These are phyloP conservation scores for Flaveria ramosissima DNA, from an alignment of 129 eudicot species.

Conservation along the genomic window DNA sequence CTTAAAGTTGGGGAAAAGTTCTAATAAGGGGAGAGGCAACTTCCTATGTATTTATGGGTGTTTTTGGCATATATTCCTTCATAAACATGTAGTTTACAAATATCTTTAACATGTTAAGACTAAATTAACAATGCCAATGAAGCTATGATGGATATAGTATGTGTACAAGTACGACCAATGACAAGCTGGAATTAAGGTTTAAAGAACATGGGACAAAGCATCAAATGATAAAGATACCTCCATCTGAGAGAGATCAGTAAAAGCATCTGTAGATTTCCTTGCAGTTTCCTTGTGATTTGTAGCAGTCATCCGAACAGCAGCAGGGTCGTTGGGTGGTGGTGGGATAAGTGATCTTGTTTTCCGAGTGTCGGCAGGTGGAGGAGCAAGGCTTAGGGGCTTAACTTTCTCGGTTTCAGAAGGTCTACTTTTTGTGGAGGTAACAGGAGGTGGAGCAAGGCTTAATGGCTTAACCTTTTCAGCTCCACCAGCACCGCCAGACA, in stretches of 20 bases:
- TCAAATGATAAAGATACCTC: conserved; percentile 54
- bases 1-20: not conserved
- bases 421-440: conserved; percentile 53
- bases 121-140: not conserved
- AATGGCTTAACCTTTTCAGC: conserved; percentile 60
- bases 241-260: conserved; percentile 82
- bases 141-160: not conserved
- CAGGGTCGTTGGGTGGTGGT: conserved; percentile 98
- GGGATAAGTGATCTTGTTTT: conserved; percentile 87
- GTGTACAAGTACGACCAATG: not conserved
- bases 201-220: not conserved
- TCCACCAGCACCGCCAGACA: conserved; percentile 59
- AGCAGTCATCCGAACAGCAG: conserved; percentile 62
- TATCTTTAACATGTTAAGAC: conserved; percentile 4
- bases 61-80: not conserved
- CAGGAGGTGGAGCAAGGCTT: conserved; percentile 84
- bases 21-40: not conserved
- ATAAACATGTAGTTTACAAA: not conserved
- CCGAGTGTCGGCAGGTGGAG: conserved; percentile 67
- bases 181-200: conserved; percentile 3
- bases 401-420: conserved; percentile 43
- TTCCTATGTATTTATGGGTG: conserved; percentile 1
- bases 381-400: conserved; percentile 68
- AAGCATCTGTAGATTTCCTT: conserved; percentile 57
- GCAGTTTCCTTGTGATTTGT: conserved; percentile 46